A percentile compares a stretch with the other conserved stretches of the same genome.
phyloP scores from a whole-genome alignment of 768 basidiomycete genomes.

The Lyophyllum decastes region DNA sequence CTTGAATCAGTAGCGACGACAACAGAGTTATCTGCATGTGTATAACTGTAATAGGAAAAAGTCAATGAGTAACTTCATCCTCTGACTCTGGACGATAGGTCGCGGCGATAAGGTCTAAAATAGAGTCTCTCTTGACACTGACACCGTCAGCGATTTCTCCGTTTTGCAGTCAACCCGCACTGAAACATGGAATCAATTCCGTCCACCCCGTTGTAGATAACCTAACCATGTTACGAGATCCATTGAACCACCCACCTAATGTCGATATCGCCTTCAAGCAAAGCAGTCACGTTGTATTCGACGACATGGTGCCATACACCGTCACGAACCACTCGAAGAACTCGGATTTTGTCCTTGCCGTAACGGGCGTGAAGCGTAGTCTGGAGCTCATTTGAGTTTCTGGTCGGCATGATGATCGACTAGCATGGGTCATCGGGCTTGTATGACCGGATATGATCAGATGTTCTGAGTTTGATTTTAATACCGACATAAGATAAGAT shows the following conservation, averaged over 20 bases:
- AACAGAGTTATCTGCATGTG: slow-evolving; percentile 83
- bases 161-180: too few species aligned
- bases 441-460: too few species aligned
- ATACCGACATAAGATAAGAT: too few species aligned
- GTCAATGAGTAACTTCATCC: not conserved
- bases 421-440: too few species aligned
- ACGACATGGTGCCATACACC: slow-evolving; percentile 69
- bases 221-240: too few species aligned
- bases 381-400: not conserved
- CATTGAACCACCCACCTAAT: slow-evolving; percentile 48
- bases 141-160: too few species aligned
- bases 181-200: too few species aligned
- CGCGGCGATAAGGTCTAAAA: not conserved
- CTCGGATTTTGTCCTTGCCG: slow-evolving; percentile 88
- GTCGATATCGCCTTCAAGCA: slow-evolving; percentile 86
- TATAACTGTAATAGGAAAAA: slow-evolving; percentile 63
- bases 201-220: too few species aligned
- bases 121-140: too few species aligned
- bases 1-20: slow-evolving; percentile 93
- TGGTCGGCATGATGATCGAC: slow-evolving; percentile 30
- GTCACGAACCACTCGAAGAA: slow-evolving; percentile 81
- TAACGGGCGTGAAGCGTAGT: slow-evolving; percentile 52
- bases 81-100: too few species aligned
- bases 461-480: too few species aligned
- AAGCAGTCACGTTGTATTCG: slow-evolving; percentile 79